Base-by-base conservation (phyloP, 192 early-diverging fungal genomes). In the Rhizophlyctis rosea region DNA sequence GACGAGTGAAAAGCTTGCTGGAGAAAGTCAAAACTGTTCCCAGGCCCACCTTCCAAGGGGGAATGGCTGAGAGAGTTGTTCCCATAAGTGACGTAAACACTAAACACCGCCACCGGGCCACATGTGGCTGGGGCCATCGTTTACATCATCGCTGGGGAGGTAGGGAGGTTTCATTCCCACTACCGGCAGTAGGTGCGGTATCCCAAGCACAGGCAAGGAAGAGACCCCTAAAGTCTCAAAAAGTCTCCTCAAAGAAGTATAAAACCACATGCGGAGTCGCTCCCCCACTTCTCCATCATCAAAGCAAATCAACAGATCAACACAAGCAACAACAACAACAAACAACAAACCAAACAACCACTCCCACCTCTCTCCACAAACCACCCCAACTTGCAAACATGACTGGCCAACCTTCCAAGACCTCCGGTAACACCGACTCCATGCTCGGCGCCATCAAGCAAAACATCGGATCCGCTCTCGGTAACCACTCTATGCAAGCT, bases 361-460 rank as follows among this genome's bases (percentile, higher is more conserved):
- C 18, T 44, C 39, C 39, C 7, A 44, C 7, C 39, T 18, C 39
- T 44, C 39, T 44, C 39, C 18, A 13, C 39, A 7, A 44, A 44
- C 39, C 7, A 44, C 39, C 39, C 7, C 7, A 44, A 44, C 57
- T 33, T 29, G 28, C 18, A 7, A 59, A 59, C 27, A 59, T 59
- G 57, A 59, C 34, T 44, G 32, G 32, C 34, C n/a, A n/a, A n/a
- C 24, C 50, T 25, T 34, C 51, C 27, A 24, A 35, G 21, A 9
- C 53, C 21, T 44, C 34, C 52, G 62, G 62, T 28, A 57, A 67
- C 60, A 59, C 59, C n/a, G 49, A 63, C 23, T 36, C 54, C 56
- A 35, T 50, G 14, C 50, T 14, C 30, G 62, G 62, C 33, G 13
- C 68, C 54, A 35, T 70, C 44, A 70, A 54, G 53, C 3, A 54